Base-by-base conservation (phyloP, 306 rosid species). In the Senna siamea region DNA sequence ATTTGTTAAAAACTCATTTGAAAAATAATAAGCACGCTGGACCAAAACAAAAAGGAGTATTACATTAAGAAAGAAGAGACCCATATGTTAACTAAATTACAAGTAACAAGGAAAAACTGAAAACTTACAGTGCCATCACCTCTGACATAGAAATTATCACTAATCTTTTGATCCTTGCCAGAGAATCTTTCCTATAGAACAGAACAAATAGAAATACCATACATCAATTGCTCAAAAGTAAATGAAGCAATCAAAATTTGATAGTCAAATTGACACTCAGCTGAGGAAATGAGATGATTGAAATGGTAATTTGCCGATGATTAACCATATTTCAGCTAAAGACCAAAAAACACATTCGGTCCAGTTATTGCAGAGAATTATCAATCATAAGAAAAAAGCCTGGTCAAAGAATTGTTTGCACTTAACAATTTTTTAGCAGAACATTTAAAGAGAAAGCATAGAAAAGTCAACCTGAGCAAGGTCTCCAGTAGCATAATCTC, bases 1-100 rank as follows among this genome's bases (percentile, higher is more conserved):
- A 72, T 76, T 89, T 66, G 89, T 88, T 91, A 94, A 87, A 75
- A 89, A 89, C 75, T 89, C 95, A 32, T 89, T 87, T 0, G 96
- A 87, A 81, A 94, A 94, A 85, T 91, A 94, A 85, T 89, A 94
- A 77, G 97, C 97, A 22, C 97, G 92, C 98, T 91, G 95, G 44
- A 84, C 41, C 26, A 58, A 46, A 69, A 75, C 59, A 78, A 74
- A n/a, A 68, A 57, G 20, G 26, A 65, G 56, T 23, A 65, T 52
- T 12, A 54, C 70, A 51, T 81, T 72, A 76, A 53, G 72, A 73
- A 74, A 65, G 9, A 55, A 52, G 69, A 48, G 63, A 43, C 50
- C 52, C 47, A 17, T 50, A 32, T 5, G 70, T 40, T 69, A 69
- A 73, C 47, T 46, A 54, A 47, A 54, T 28, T 13, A 63, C 28